Percentiles rank a stretch among this genome's conserved stretches.
Conservation (phyloP, 75 land plant genomes). For the Cunninghamia lanceolata region DNA sequence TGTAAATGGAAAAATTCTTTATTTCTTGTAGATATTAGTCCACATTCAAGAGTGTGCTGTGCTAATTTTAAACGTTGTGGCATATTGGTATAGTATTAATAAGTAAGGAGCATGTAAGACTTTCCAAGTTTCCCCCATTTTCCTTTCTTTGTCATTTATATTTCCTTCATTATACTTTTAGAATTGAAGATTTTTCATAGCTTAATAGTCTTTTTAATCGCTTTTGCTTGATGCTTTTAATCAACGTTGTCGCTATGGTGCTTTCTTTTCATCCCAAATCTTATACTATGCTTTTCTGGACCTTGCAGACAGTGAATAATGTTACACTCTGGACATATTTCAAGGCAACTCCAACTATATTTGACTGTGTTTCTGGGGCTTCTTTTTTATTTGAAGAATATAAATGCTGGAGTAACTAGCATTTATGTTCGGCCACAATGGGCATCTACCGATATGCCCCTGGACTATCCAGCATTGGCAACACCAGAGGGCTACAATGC, state of each 20-base stretch:
- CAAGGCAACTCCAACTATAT: slow-evolving; percentile 2
- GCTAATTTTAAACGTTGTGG: not conserved
- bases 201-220: not conserved
- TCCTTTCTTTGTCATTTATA: not conserved
- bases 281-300: not conserved
- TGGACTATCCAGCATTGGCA: slow-evolving; percentile 45
- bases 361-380: not conserved
- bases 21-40: not conserved
- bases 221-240: not conserved
- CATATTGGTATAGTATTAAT: not conserved
- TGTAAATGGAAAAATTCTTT: not conserved
- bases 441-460: slow-evolving; percentile 61
- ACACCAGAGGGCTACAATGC: slow-evolving; percentile 74
- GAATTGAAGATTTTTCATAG: not conserved
- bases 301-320: not conserved
- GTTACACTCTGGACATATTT: not conserved
- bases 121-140: not conserved
- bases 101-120: not conserved
- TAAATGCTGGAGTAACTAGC: slow-evolving; percentile 51
- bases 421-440: slow-evolving; percentile 40
- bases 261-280: not conserved
- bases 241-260: not conserved
- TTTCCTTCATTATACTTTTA: not conserved
- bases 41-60: not conserved
- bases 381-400: not conserved